Evolutionary conservation across 371 early-diverging fungal species (phyloP), one percentile per base, ranked within the genome.

Genomic region (Circinella umbellata): DNA sequence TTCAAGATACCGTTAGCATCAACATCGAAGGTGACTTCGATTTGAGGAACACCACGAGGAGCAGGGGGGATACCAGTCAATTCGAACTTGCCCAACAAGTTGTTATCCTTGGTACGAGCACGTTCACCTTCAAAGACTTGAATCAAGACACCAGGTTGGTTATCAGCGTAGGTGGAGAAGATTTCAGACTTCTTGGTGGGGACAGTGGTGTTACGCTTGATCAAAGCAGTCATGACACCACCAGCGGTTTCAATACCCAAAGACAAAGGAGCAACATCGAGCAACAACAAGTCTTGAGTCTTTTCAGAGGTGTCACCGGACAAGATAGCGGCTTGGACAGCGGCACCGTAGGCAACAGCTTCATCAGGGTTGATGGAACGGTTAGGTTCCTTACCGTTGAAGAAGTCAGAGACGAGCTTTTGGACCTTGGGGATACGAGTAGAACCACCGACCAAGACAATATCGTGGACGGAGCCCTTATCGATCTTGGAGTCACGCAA

Each of bases 401-500:
- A 99, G 87, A 89, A 96, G 87, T 98, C 98, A n/a, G 94, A 92
- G 71, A 99, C 92, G 74, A 98, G 86, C 89, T 97, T 93, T 83
- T 96, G 97, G 77, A 99, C 92, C 92, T 96, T 98, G 87, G 99
- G 99, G 82, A 99, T 99, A 91, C 99, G 97, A 70, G 98, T 98
- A 76, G 97, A 97, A 74, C 99, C 99, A 82, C 99, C 99, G 74
- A 99, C 99, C 47, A 99, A 88, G 72, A 99, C 96, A 75, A 98
- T 96, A 76, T 97, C 96, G 80, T 96, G 86, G 71, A 99, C 95
- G 69, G 88, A 73, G 72, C 86, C 75, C 89, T 98, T 98, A 82
- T 93, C 94, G 73, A 94, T 88, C 92, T 95, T 96, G 82, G 96
- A 80, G 83, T 96, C 97, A 69, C 92, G 89, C 78, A 99, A 86